Conservation (phyloP, 2,329 filamentous ascomycete genomes). For the Xylaria arbuscula region DNA sequence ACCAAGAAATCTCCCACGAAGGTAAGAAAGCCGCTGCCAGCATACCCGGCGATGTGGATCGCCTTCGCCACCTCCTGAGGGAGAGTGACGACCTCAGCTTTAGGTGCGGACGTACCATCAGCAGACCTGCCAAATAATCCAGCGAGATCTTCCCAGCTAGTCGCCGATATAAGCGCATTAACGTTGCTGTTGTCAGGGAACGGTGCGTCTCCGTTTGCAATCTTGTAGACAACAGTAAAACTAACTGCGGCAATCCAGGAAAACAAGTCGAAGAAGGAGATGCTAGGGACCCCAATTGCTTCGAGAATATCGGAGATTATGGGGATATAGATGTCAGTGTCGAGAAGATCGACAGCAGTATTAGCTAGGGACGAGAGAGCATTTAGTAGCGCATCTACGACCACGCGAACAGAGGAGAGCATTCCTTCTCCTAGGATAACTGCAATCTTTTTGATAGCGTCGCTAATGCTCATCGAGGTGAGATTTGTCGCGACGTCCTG, state of each 20-base stretch:
- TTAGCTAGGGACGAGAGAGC: conserved; percentile 13
- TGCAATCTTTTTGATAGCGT: conserved; percentile 20
- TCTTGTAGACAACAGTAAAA: conserved; percentile 27
- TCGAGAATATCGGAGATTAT: conserved; percentile 22
- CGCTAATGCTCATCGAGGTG: conserved; percentile 4
- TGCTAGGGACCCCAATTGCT: conserved; percentile 12
- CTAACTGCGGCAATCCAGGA: conserved; percentile 16
- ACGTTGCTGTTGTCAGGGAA: conserved; percentile 17
- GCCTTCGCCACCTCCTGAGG: conserved; percentile 13
- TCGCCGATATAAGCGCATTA: conserved; percentile 11
- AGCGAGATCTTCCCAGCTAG: conserved; percentile 4
- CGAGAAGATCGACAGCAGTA: conserved; percentile 8
- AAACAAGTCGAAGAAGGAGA: conserved; percentile 17
- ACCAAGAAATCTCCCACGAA: conserved; percentile 2
- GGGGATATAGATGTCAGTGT: conserved; percentile 17
- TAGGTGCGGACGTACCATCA: background rate
- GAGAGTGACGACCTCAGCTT: background rate
- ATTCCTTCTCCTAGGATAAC: conserved; percentile 16
- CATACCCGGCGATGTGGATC: conserved; percentile 14
- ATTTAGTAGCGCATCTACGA: conserved; percentile 15
- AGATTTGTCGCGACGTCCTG: conserved; percentile 13
- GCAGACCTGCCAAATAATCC: conserved; percentile 9
- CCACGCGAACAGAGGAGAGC: conserved; percentile 10
- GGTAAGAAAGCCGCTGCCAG: conserved; percentile 4
- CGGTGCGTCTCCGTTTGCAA: background rate